Conservation (phyloP, 2,329 filamentous ascomycete genomes). For the Nigrograna mackinnonii region DNA sequence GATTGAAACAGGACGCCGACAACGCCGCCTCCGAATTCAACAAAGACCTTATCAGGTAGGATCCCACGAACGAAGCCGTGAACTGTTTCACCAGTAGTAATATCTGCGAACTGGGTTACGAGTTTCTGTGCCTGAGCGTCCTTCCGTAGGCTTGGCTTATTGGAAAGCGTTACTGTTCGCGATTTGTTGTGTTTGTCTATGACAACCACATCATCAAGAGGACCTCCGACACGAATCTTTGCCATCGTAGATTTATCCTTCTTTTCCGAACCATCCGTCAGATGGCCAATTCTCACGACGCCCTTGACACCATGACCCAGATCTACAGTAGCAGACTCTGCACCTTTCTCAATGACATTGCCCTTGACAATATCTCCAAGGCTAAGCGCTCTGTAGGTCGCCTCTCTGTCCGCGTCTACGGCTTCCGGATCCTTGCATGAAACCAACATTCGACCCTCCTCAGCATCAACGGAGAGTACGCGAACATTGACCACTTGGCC, state of each 20-base stretch:
- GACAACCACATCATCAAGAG: conserved; percentile 78
- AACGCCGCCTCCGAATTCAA: conserved; percentile 81
- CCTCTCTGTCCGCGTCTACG: conserved; percentile 76
- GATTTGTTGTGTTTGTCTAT: conserved; percentile 83
- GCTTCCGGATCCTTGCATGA: conserved; percentile 89
- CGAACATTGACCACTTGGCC: conserved; percentile 93
- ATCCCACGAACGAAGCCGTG: conserved; percentile 86
- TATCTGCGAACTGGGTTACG: conserved; percentile 71
- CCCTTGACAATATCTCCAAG: conserved; percentile 77
- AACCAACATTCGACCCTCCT: conserved; percentile 74
- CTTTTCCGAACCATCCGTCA: conserved; percentile 80
- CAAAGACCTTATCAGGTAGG: conserved; percentile 77
- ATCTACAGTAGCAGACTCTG: conserved; percentile 64
- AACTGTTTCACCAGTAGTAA: conserved; percentile 69
- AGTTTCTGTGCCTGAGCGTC: conserved; percentile 74
- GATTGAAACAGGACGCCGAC: conserved; percentile 80
- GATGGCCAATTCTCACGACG: conserved; percentile 73
- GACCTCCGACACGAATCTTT: conserved; percentile 83
- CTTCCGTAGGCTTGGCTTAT: conserved; percentile 81
- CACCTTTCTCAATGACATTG: conserved; percentile 58
- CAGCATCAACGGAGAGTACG: conserved; percentile 77
- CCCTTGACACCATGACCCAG: conserved; percentile 78
- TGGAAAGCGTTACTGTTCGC: conserved; percentile 74
- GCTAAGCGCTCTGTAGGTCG: conserved; percentile 72
- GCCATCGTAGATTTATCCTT: conserved; percentile 79